Evolutionary conservation across 2,329 filamentous ascomycete genomes (phyloP), one percentile per base, ranked within the genome.

Genomic region (Aspergillus sp.): DNA sequence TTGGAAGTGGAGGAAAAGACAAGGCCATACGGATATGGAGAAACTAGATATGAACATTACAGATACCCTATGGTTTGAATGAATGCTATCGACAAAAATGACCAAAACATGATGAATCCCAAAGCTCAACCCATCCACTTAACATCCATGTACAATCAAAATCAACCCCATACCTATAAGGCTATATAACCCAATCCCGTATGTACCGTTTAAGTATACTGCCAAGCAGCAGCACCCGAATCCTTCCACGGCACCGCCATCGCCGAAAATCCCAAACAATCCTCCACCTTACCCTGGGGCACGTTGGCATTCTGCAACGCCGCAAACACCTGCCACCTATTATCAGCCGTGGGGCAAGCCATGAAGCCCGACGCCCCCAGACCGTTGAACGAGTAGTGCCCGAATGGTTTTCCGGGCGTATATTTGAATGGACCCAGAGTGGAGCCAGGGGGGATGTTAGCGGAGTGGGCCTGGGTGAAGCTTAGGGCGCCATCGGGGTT

Each of bases 1-100:
- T 97, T 11, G 90, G 84, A 12, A 95, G 90, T 64, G 93, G 90
- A 43, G 93, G 93, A 7, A 91, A 91, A 64, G 93, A 98, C 66
- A 96, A 95, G 67, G 75, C 75, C 40, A 78, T 85, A 42, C 72
- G 79, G 58, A 76, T 84, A 53, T 85, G 81, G 81, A 74, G 78
- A 54, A 77, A 83, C 64, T 85, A 61, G 57, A 52, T 44, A 45
- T 38, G 19, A 19, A 19, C 19, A 19, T 19, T 19, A 19, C 19
- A 19, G 19, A 19, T 19, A 19, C 19, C 19, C 19, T 19, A 19
- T 19, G 19, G 19, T 19, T 19, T 19, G 19, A 19, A 19, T 19
- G 19, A 19, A 19, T 19, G 19, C 19, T 19, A 19, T 19, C 19
- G 19, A 19, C 19, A 19, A 19, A 19, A 19, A 19, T 19, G 19